Base-by-base conservation (phyloP, 176 grass and related monocot species). In the Raddia guianensis region DNA sequence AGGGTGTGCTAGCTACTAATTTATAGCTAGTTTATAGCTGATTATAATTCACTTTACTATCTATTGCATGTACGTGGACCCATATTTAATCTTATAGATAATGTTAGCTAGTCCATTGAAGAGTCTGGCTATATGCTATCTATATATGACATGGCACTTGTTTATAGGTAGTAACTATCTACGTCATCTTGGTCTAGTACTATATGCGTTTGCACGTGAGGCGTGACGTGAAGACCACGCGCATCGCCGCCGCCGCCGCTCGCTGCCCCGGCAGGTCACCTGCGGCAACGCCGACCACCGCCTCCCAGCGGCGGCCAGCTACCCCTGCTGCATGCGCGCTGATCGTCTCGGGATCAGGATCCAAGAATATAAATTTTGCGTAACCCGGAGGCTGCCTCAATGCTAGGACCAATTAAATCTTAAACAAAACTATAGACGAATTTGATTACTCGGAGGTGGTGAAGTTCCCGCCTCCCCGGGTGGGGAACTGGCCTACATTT, bases 221-320 rank as follows among this genome's bases (percentile, higher is more conserved):
- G 18, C 48, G 59, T 82, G 68, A 70, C 80, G 69, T 74, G 69
- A 54, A 59, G 48, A 74, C 58, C 58, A 82, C 59, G 70, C 70
- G 59, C 69, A 58, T 14, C 47, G 45, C 54, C 79, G 79, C 9
- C 44, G 8, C 80, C 80, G 68, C 12, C 60, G 49, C 34, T 59
- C 34, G 59, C 70, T 68, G 62, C 48, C 63, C 33, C 0, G 68
- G 55, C 55, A 43, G 55, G 79, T 15, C 67, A 82, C 56, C 49
- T 80, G 63, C 44, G n/a, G 70, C 80, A 34, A 47, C 63, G 80
- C 70, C 58, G 80, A 44, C 80, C 69, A 63, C 70, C 70, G 69
- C 48, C 15, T 21, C 6, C 58, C 70, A 35, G 58, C 34, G 12
- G 58, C 34, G 12, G 53, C 34, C 57, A 16, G 55, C 18, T 40